phyloP scores from a whole-genome alignment of 2,329 filamentous ascomycete genomes.

The Cladosporium sp. region DNA sequence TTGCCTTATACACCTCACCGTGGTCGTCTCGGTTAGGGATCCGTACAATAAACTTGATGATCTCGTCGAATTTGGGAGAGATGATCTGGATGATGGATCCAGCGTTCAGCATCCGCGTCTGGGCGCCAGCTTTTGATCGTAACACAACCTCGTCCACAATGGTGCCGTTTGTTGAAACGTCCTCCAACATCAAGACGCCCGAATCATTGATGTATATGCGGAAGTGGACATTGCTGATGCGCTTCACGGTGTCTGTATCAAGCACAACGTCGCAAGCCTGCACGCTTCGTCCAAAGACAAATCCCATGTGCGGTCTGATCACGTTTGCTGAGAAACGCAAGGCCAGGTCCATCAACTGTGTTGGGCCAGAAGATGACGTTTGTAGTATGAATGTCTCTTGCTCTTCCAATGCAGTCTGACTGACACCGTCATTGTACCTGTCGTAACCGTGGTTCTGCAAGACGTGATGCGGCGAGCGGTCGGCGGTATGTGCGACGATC shows the following conservation, averaged over 20 bases:
- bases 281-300: conserved; percentile 77
- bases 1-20: conserved; percentile 42
- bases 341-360: conserved; percentile 58
- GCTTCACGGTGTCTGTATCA: conserved; percentile 59
- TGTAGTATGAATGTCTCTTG: conserved; percentile 47
- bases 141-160: conserved; percentile 72
- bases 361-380: conserved; percentile 27
- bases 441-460: conserved; percentile 42
- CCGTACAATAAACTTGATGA: conserved; percentile 78
- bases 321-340: conserved; percentile 71
- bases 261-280: conserved; percentile 68
- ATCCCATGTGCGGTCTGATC: conserved; percentile 66
- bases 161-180: conserved; percentile 94
- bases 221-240: conserved; percentile 93
- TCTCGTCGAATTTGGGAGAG: conserved; percentile 48
- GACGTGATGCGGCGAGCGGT: conserved; percentile 54
- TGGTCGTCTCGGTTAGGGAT: conserved; percentile 69
- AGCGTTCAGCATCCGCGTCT: conserved; percentile 62
- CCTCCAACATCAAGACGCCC: conserved; percentile 84
- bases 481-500: conserved; percentile 59
- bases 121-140: conserved; percentile 42
- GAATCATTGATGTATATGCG: conserved; percentile 86
- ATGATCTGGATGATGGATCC: conserved; percentile 70
- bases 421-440: conserved; percentile 31
- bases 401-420: conserved; percentile 28